Evolutionary conservation across 2,329 filamentous ascomycete genomes (phyloP), one percentile per base, ranked within the genome.

Genomic region (Xylariaceae sp.): DNA sequence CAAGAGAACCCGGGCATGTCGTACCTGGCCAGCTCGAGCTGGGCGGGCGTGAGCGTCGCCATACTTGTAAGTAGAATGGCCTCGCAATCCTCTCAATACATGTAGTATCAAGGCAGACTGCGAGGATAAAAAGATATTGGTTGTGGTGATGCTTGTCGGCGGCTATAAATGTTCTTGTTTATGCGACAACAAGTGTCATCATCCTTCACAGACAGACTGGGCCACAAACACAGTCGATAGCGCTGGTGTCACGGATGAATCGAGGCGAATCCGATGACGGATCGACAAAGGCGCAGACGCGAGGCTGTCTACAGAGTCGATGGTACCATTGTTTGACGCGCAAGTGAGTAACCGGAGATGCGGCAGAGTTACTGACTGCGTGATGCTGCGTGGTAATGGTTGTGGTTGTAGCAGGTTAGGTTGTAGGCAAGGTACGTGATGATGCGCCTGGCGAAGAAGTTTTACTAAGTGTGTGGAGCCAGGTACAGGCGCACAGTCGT

Each of bases 21-120:
- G 54, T 72, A 84, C 83, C 76, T 82, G 67, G 84, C 82, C 57
- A 86, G 78, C 76, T 85, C 82, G 63, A 79, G 77, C 73, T 84
- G 82, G 67, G 80, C 79, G 64, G 82, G 72, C 15, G 77, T 76
- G 47, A 80, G 66, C 55, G 71, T 67, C 34, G 71, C 70, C 71
- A 73, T 73, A 48, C 64, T 68, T 57, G 4, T 30, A 51, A 58
- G 48, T 55, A 15, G 48, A 54, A 63, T 59, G 62, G 49, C 60
- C 60, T 62, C 47, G 61, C 44, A 13, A 51, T 34, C 49, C 60
- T 39, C 51, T 49, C 59, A 58, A 62, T 45, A 54, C 67, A 69
- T 68, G 45, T 65, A 65, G 59, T 42, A 13, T 53, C 48, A 56
- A 53, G 18, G 58, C 45, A 50, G 23, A 11, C 15, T 13, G 30